A percentile compares a stretch with the other conserved stretches of the same genome.
phyloP scores from a whole-genome alignment of 1,284 basidiomycete species.

The Cryptococcus sp. region DNA sequence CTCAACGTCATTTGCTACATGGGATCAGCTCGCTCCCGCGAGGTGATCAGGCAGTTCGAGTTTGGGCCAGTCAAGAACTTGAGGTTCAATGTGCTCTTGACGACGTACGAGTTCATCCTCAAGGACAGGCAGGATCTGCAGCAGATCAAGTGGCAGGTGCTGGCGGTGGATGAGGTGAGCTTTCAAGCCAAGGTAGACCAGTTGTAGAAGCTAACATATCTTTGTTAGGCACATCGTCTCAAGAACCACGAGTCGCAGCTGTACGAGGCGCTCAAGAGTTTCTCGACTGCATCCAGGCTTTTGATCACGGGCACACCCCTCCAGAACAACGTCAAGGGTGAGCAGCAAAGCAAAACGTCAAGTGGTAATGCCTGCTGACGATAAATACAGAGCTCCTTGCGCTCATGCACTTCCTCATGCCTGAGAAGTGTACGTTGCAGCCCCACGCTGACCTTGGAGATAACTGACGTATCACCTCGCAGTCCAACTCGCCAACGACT shows the following conservation, averaged over 20 bases:
- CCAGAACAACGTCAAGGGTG: constrained; percentile 98
- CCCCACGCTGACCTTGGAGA: not conserved
- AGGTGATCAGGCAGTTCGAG: constrained; percentile 88
- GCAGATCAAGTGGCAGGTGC: constrained; percentile 94
- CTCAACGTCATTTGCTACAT: constrained; percentile 97
- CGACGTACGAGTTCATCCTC: constrained; percentile 94
- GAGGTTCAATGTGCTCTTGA: constrained; percentile 95
- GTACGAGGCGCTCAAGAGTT: constrained; percentile 88
- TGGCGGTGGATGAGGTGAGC: constrained; percentile 90
- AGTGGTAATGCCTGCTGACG: constrained; percentile 8
- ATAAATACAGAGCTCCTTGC: constrained; percentile 74
- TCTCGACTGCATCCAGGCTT: constrained; percentile 85
- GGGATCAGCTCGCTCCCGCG: constrained; percentile 80
- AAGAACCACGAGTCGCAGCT: constrained; percentile 98
- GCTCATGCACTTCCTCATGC: constrained; percentile 98
- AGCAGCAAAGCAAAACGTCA: constrained; percentile 16
- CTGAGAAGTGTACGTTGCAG: constrained; percentile 77
- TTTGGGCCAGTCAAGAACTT: constrained; percentile 77
- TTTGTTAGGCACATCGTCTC: constrained; percentile 78
- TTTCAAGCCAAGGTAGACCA: not conserved
- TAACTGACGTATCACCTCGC: not conserved
- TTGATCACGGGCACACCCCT: constrained; percentile 97
- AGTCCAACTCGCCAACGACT: constrained; percentile 79
- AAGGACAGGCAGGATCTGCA: constrained; percentile 85
- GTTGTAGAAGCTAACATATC: not conserved